phyloP scores from a whole-genome alignment of 805 yeast species.

The Metschnikowia rubicola region DNA sequence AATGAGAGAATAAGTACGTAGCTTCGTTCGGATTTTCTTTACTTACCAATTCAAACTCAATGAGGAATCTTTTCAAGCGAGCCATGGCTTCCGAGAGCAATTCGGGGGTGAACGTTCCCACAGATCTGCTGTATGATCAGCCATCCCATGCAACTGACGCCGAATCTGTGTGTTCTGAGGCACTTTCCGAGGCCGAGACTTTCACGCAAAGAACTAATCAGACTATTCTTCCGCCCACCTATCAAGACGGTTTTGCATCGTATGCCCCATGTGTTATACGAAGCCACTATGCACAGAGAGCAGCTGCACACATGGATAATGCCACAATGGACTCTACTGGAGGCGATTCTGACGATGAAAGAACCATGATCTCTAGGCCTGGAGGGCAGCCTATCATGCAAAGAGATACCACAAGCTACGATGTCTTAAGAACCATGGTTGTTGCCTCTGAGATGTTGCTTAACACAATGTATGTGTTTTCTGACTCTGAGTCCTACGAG shows the following conservation, averaged over 20 bases:
- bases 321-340: background rate
- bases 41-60: no score
- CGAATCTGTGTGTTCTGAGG: slow-evolving; percentile 16
- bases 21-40: no score
- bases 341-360: background rate
- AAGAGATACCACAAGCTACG: slow-evolving; percentile 19
- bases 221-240: slow-evolving; percentile 31
- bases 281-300: slow-evolving; percentile 21
- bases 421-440: slow-evolving; percentile 26
- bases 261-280: slow-evolving; percentile 36
- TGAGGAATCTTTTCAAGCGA: no score
- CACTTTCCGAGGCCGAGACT: slow-evolving; percentile 37
- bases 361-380: background rate
- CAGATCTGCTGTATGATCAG: no score
- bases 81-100: no score
- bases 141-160: no score
- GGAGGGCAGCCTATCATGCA: slow-evolving; percentile 16
- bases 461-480: slow-evolving; percentile 26
- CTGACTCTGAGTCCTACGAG: slow-evolving; percentile 26
- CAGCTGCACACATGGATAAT: background rate
- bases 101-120: no score
- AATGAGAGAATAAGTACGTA: no score
- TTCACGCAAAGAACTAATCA: slow-evolving; percentile 20
- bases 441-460: slow-evolving; percentile 31
- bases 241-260: slow-evolving; percentile 30